Evolutionary conservation across 805 yeast species (phyloP).

Genomic region (Saccharomycopsis sp.): DNA sequence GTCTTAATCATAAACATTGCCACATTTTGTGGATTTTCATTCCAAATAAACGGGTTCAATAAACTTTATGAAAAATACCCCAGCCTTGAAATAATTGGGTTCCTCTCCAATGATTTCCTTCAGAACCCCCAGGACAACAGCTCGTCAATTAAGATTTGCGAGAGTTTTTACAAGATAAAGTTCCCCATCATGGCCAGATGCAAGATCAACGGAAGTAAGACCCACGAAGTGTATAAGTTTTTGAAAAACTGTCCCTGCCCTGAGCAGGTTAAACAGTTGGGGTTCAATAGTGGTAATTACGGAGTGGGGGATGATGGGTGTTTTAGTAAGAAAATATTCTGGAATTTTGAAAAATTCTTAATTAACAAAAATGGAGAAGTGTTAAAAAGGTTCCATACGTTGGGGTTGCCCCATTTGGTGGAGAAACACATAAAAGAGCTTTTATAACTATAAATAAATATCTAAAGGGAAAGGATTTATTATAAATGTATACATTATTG

Average conservation of each 20-base stretch:
- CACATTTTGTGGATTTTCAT: conserved; percentile 3
- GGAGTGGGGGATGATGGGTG: conserved; percentile 40
- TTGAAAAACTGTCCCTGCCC: conserved; percentile 40
- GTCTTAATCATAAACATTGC: conserved; percentile 14
- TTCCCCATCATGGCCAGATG: conserved; percentile 83
- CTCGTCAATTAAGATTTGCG: conserved; percentile 47
- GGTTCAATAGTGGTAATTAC: conserved; percentile 20
- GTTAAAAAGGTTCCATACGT: conserved; percentile 22
- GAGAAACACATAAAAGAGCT: conserved; percentile 2
- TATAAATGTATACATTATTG: background rate
- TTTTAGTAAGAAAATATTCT: conserved; percentile 65
- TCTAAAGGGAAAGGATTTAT: too few species aligned
- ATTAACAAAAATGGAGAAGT: conserved; percentile 46
- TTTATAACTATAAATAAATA: too few species aligned
- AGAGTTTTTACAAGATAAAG: conserved; percentile 69
- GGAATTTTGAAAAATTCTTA: conserved; percentile 52
- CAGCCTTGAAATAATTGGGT: conserved; percentile 9
- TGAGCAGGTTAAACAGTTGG: background rate
- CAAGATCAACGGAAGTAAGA: conserved; percentile 75
- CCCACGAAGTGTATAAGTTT: conserved; percentile 72
- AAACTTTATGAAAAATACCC: background rate
- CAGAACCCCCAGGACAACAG: conserved; percentile 65
- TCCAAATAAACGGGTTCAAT: conserved; percentile 3
- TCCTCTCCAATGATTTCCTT: conserved; percentile 20
- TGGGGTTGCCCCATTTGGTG: background rate